Percentiles rank a stretch among this genome's conserved stretches.
These are phyloP conservation scores for Mortierella sp. DNA, from an alignment of 371 early-diverging fungal genomes.

Conservation along the genomic window DNA sequence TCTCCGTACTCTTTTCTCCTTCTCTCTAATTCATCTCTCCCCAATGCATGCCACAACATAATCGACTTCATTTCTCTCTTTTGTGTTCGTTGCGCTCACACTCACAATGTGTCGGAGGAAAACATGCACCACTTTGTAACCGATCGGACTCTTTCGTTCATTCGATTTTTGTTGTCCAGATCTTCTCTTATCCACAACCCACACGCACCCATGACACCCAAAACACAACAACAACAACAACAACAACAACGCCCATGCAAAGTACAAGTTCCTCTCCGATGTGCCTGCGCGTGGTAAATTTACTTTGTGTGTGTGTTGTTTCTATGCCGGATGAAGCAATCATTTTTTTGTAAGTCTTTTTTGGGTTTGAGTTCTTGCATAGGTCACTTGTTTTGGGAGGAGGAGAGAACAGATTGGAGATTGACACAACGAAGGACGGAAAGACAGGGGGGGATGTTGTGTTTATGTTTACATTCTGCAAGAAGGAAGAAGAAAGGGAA, in stretches of 20 bases:
- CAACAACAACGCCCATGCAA: not conserved
- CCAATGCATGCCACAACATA: not conserved
- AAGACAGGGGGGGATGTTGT: too few species aligned
- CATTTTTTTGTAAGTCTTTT: not conserved
- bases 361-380: not conserved
- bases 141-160: not conserved
- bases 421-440: not conserved
- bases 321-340: not conserved
- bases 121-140: too few species aligned
- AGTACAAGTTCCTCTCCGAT: too few species aligned
- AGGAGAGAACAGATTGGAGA: not conserved
- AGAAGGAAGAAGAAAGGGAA: not conserved
- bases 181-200: not conserved
- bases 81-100: not conserved
- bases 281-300: not conserved
- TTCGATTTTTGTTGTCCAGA: not conserved
- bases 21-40: not conserved
- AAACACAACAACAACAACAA: not conserved
- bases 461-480: not conserved
- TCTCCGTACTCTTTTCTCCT: not conserved
- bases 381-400: slow-evolving; percentile 8
- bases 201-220: not conserved
- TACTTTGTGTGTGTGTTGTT: not conserved
- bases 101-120: too few species aligned
- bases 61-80: not conserved